Base-by-base conservation (phyloP, 2,329 filamentous ascomycete species). In the Leptodontidium sp. region DNA sequence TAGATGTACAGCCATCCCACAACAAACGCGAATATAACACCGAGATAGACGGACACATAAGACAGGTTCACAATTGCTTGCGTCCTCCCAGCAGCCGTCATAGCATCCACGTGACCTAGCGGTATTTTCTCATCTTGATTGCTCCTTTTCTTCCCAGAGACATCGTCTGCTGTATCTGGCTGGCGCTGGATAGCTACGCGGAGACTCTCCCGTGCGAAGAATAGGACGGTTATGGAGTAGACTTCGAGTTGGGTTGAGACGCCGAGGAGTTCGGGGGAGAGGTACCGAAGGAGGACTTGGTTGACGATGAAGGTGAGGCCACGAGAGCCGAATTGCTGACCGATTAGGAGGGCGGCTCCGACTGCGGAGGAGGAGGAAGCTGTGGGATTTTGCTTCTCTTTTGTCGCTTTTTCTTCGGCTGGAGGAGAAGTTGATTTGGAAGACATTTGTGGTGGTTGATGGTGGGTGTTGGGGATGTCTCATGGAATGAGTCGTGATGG, bases 131-230 rank as follows among this genome's bases (percentile, higher is more conserved):
- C 62, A 11, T 68, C 63, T 50, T 67, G n/a, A 66, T 61, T 73
- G 64, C 17, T 73, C 64, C 73, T 73, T 29, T 61, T 61, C 32
- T 61, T 38, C 21, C 43, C 47, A n/a, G 49, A 55, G 2, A 43
- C 1, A 47, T 67, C 66, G 50, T 72, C 72, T 64, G 61, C 65
- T 15, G 71, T 72, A n/a, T 80, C 78, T n/a, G 80, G 82, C 74
- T 94, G 92, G 63, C 96, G 87, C 81, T 98, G 95, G 45, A 97
- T 88, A 32, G 95, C 94, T n/a, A 97, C 91, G 17, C 96, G 91
- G 61, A 98, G 83, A 76, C 92, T 95, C 81, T 99, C 96, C 49
- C 96, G 88, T 0, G 96, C 92, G 77, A 99, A 98, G 80, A 97
- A 98, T 0, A 99, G 86, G n/a, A 97, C 90, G 0, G 94, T 93